Conservation (phyloP, 306 rosid genomes). For the Acmispon strigosus region DNA sequence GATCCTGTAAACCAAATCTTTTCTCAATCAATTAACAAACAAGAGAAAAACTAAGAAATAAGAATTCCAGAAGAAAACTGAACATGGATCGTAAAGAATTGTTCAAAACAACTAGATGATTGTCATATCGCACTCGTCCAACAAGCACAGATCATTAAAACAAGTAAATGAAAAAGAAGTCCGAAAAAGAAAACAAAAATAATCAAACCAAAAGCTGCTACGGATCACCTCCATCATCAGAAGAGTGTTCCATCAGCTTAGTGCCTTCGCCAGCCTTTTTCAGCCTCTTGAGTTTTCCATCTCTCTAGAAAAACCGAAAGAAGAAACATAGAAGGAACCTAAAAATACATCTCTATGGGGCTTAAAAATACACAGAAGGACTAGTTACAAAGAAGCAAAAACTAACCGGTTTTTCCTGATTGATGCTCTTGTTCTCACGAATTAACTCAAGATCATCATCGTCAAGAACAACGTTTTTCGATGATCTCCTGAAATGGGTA, state of each 20-base stretch:
- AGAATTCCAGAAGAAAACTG: neutral
- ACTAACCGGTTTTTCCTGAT: conserved; percentile 20
- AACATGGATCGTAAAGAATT: neutral
- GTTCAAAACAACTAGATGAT: neutral
- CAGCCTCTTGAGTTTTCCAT: conserved; percentile 33
- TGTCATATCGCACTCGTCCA: neutral
- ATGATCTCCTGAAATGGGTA: conserved; percentile 27
- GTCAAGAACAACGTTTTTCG: conserved; percentile 24
- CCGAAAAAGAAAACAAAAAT: neutral
- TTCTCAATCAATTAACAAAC: conserved; percentile 2
- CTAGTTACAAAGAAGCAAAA: neutral
- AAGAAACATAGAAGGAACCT: neutral
- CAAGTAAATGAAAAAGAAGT: neutral
- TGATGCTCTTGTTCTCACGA: conserved; percentile 24
- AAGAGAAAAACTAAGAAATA: neutral
- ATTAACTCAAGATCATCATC: conserved; percentile 44
- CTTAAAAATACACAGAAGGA: neutral
- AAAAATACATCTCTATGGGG: neutral
- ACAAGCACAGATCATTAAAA: neutral
- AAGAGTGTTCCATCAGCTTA: neutral
- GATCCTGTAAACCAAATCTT: conserved; percentile 19
- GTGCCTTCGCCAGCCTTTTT: conserved; percentile 19
- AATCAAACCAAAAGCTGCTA: conserved; percentile 5
- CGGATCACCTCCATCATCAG: conserved; percentile 21
- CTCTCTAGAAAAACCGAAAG: conserved; percentile 9